Evolutionary conservation across 495 filamentous ascomycete genomes (phyloP), one percentile per base, ranked within the genome.

Genomic region (Beverwykella pulmonaria): DNA sequence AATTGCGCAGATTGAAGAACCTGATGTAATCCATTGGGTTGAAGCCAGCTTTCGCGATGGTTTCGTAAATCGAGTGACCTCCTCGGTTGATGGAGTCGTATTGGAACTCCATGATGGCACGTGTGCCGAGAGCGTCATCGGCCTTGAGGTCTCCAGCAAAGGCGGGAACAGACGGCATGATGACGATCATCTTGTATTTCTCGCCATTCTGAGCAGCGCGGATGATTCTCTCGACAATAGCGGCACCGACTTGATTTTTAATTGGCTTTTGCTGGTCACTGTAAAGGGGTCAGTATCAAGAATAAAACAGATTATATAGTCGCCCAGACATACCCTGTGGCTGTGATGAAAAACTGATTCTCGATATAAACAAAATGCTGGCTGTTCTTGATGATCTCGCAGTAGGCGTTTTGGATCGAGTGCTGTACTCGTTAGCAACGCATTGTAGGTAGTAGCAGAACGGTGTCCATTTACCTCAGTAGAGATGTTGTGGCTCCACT

Each of bases 311-410:
- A 8, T 17, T 1, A 9, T 23, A 53, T 61, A 2, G 3, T 8
- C 7, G 12, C 10, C 12, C 19, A 25, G 5, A 58, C 61, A 32
- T 65, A 65, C 59, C 82, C 82, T 0, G 92, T 95, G 2, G 92
- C 91, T 0, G 93, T 97, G 79, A 97, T 97, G 81, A 97, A 97
- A 82, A 97, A 97, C 75, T 97, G 93, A 70, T 97, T 97, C 78
- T 97, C 93, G 19, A 97, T 97, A 76, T 97, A 97, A 39, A 97
- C 77, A 69, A 91, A 96, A 75, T 96, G 90, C 74, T 88, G 75
- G 46, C 90, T 91, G 67, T 90, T 88, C 23, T 80, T 82, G 73
- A 98, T 97, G 32, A 89, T 83, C 54, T 91, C 84, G 39, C 89
- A 88, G 66, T 98, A 98, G 0, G 93, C 93, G 72, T 96, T 92